A percentile compares a stretch with the other conserved stretches of the same genome.
These are phyloP conservation scores for Clavispora fructus DNA, from an alignment of 805 yeast species.

Conservation along the genomic window DNA sequence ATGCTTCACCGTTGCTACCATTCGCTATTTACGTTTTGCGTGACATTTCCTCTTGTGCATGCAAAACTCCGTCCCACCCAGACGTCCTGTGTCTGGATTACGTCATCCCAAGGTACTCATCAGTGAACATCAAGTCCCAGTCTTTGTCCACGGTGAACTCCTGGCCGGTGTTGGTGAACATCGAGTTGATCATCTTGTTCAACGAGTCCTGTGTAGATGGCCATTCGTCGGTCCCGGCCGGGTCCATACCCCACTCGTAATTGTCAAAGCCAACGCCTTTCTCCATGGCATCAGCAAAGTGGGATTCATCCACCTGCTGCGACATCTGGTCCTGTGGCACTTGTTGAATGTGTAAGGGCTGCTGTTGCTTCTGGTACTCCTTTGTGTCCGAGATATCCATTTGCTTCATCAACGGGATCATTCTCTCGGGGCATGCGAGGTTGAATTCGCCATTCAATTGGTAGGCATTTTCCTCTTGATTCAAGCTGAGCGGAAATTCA, in stretches of 20 bases:
- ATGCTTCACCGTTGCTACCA: too few species aligned
- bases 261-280: background rate
- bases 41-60: too few species aligned
- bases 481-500: background rate
- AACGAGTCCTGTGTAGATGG: background rate
- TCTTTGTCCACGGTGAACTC: constrained; percentile 5
- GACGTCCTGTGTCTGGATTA: background rate
- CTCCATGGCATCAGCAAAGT: background rate
- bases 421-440: background rate
- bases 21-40: too few species aligned
- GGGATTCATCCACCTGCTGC: background rate
- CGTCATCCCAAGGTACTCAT: constrained; percentile 1
- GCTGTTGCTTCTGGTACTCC: too few species aligned
- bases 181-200: constrained; percentile 1
- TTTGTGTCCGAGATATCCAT: background rate
- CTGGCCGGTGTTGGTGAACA: constrained; percentile 12
- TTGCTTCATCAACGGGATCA: background rate
- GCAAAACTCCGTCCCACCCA: too few species aligned
- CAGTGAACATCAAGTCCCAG: background rate
- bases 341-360: too few species aligned
- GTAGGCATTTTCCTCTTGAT: background rate
- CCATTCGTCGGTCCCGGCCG: background rate
- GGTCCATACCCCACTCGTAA: background rate
- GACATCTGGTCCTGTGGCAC: background rate
- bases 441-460: background rate